These are phyloP conservation scores for Phymatotrichopsis omnivora DNA, from an alignment of 2,329 filamentous ascomycete genomes.

Conservation along the genomic window DNA sequence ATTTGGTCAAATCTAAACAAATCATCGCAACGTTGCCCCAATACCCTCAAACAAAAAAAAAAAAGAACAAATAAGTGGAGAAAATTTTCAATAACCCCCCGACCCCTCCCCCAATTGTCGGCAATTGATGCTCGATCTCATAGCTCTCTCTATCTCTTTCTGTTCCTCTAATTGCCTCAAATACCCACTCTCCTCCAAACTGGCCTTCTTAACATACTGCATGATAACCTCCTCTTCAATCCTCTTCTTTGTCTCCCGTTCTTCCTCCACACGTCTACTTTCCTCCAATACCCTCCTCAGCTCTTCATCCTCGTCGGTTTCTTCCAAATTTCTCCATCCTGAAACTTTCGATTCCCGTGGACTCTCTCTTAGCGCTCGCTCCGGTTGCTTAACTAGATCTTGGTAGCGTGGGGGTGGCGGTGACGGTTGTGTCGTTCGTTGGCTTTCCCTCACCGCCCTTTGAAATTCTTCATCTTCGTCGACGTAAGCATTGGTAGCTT, in stretches of 20 bases:
- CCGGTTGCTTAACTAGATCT: too few relatives aligned
- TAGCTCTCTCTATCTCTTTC: constrained; percentile 47
- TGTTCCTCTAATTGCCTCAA: constrained; percentile 16
- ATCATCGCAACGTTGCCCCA: too few relatives aligned
- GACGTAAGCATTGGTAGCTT: constrained; percentile 9
- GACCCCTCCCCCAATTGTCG: too few relatives aligned
- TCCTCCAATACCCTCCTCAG: constrained; percentile 38
- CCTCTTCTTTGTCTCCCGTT: constrained; percentile 32
- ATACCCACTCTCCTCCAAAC: constrained; percentile 55
- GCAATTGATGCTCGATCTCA: constrained; percentile 50
- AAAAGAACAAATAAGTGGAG: too few relatives aligned
- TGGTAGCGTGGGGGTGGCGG: too few relatives aligned
- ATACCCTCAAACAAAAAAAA: too few relatives aligned
- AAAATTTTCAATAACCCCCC: too few relatives aligned
- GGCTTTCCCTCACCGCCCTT: neutral
- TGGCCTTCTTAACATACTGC: constrained; percentile 70
- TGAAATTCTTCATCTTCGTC: constrained; percentile 35
- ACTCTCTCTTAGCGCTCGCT: constrained; percentile 11
- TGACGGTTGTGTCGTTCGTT: too few relatives aligned
- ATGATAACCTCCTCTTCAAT: constrained; percentile 64
- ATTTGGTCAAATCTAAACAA: too few relatives aligned
- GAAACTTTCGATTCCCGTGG: constrained; percentile 11
- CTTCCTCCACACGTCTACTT: constrained; percentile 35
- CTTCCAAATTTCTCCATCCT: constrained; percentile 6
- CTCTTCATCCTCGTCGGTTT: constrained; percentile 34